Evolutionary conservation across 1,284 basidiomycete species (phyloP), one percentile per base, ranked within the genome.

Genomic region (Lignosus rhinocerotis): DNA sequence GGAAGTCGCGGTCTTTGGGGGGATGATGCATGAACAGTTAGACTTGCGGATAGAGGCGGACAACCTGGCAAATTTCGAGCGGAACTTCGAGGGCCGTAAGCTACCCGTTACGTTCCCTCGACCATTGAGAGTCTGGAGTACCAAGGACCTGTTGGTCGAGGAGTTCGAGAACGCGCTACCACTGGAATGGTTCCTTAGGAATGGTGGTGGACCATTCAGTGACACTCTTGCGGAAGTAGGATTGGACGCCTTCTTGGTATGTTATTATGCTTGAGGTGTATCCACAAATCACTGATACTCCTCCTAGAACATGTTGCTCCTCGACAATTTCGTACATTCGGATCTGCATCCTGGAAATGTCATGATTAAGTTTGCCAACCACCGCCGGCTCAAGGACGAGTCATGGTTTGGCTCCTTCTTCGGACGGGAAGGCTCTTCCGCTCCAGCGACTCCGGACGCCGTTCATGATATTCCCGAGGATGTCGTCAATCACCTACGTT

Each of bases 281-380:
- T 11, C 3, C 32, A 19, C 44, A 25, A 53, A 8, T 60, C 32
- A 5, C 36, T 60, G 30, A 55, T 31, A n/a, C 34, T 11, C 14
- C 7, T 11, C 25, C 4, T 64, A 96, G 92, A 94, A 98, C 76
- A 99, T 99, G 96, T 85, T 99, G 21, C 80, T 99, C 1, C 80
- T 99, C 47, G 96, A 99, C 76, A 99, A 99, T 74, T 99, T 98
- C 75, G 95, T 96, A 1, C 96, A 99, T 72, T 88, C 96, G 3
- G 96, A 97, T 73, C 81, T 97, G 30, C 92, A 93, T 73, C 94
- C 94, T 0, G 96, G 96, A 32, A 98, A 98, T 73, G 96, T 98
- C 74, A 94, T 98, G 90, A 88, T 98, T 77, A 96, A 96, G 72
- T 97, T 98, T 75, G 89, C 88, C 72, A 91, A 90, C 70, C 92